Evolutionary conservation across 2,329 filamentous ascomycete genomes (phyloP).

Genomic region (Pseudocercospora pini-densiflorae): DNA sequence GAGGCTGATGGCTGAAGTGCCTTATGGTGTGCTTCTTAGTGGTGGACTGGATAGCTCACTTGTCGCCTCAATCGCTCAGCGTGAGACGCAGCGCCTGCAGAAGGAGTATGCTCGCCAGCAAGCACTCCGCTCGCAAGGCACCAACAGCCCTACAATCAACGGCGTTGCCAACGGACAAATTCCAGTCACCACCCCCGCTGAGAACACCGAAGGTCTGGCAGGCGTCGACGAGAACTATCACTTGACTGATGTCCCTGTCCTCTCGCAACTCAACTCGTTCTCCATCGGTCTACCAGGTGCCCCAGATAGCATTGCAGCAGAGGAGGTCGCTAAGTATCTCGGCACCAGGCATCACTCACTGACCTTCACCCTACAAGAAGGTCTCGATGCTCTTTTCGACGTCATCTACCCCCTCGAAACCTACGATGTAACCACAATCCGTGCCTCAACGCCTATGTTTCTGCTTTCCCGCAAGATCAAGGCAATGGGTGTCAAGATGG

Average conservation of each 20-base stretch:
- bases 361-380: constrained; percentile 97
- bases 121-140: constrained; percentile 44
- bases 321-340: constrained; percentile 93
- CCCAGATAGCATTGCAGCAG: constrained; percentile 87
- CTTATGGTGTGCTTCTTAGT: constrained; percentile 93
- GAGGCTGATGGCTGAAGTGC: constrained; percentile 97
- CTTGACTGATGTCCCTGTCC: constrained; percentile 84
- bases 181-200: constrained; percentile 43
- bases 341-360: constrained; percentile 98
- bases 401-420: constrained; percentile 98
- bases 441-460: constrained; percentile 98
- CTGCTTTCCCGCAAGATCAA: constrained; percentile 98
- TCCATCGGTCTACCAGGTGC: constrained; percentile 94
- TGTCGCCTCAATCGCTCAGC: constrained; percentile 24
- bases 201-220: constrained; percentile 72
- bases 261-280: constrained; percentile 97
- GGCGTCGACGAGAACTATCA: constrained; percentile 94
- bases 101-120: constrained; percentile 43
- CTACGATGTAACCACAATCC: constrained; percentile 98
- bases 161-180: constrained; percentile 51
- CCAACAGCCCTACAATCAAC: constrained; percentile 35
- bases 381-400: constrained; percentile 93
- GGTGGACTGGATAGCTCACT: constrained; percentile 95
- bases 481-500: constrained; percentile 99
- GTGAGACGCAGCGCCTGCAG: constrained; percentile 47